Evolutionary conservation across 2,329 filamentous ascomycete species (phyloP).

Genomic region (Phaeosphaeria sp.): DNA sequence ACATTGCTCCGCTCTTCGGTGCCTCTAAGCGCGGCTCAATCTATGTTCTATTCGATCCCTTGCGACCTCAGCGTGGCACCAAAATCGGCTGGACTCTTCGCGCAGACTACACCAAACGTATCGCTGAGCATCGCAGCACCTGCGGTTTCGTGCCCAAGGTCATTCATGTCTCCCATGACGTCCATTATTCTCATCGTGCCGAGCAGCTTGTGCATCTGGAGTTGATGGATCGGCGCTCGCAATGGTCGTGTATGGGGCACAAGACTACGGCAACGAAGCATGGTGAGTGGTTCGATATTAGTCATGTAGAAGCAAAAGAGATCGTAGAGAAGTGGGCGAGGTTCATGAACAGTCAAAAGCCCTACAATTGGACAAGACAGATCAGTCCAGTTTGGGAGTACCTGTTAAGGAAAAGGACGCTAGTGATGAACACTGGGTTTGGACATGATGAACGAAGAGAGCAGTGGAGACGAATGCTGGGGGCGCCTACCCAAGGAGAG

Average conservation of each 20-base stretch:
- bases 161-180: neutral
- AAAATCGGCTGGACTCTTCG: constrained; percentile 17
- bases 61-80: neutral
- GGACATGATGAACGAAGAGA: constrained; percentile 7
- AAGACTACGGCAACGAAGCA: constrained; percentile 2
- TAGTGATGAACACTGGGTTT: neutral
- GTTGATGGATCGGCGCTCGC: neutral
- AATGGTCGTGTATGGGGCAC: constrained; percentile 3
- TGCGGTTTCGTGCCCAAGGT: constrained; percentile 3
- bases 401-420: neutral
- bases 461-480: constrained; percentile 12
- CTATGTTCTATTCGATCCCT: constrained; percentile 9
- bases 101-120: neutral
- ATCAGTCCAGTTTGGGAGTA: constrained; percentile 15
- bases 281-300: constrained; percentile 16
- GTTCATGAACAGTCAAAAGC: constrained; percentile 14
- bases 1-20: neutral
- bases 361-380: constrained; percentile 11
- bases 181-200: constrained; percentile 3
- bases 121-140: constrained; percentile 3
- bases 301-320: constrained; percentile 3
- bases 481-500: constrained; percentile 5
- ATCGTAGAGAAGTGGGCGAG: constrained; percentile 16
- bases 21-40: constrained; percentile 5
- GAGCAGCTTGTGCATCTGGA: constrained; percentile 13